Evolutionary conservation across 1,139 yeast genomes (phyloP), one percentile per base, ranked within the genome.

Genomic region (Candida glucosophila): DNA sequence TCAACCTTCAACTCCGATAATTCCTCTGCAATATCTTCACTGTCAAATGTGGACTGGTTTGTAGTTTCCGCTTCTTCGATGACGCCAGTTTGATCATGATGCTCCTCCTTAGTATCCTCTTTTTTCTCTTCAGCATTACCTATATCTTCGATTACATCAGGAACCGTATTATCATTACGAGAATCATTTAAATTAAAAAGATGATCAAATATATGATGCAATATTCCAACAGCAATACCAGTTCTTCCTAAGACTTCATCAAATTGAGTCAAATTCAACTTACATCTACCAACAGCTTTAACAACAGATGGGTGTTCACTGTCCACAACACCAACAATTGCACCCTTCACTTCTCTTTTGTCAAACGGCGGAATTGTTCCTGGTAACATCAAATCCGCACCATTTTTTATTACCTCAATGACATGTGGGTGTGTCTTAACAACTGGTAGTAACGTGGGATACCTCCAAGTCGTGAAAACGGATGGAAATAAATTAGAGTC

Each of bases 341-440:
- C 40, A 1, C 78, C 88, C 27, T 52, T 53, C 3, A 40, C 43
- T 4, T 72, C 44, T 21, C 62, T 32, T 0, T 38, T 26, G 24
- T 79, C 85, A 41, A 80, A 77, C 0, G 95, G 95, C 0, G 85
- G 81, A 5, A 81, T 60, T 3, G 90, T 74, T 0, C 98, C 98
- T 1, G 95, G 92, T 18, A 82, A 61, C 96, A 90, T 88, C 40
- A 90, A 60, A 47, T 88, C 79, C 0, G 97, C 96, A 6, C 96
- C 96, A 33, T 71, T 73, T 19, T 64, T 58, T 15, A 86, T 52
- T 29, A 70, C 70, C 26, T 57, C 49, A 12, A 88, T 63, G 2
- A 90, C 95, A 39, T 67, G 73, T 8, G 73, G 72, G 45, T 83
- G 90, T 0, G 96, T 88, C 29, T 58, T 51, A 3, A 88, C 69